Conservation (phyloP, 1,284 basidiomycete genomes). For the Rhodotorula glutinis region DNA sequence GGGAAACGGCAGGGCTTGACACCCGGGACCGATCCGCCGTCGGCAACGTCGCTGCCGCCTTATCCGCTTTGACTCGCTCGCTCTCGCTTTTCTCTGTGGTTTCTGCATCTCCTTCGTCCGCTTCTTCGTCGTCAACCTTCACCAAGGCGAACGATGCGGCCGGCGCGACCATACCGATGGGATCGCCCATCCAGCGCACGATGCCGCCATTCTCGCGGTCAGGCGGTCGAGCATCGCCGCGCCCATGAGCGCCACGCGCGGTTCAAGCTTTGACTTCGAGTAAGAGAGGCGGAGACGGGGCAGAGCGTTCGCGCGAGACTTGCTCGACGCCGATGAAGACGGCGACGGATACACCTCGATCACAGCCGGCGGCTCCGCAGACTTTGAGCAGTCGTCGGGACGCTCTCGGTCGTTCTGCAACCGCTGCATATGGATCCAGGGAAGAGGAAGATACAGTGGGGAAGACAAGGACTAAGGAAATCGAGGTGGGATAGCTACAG, state of each 20-base stretch:
- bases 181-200: neutral
- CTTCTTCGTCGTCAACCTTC: too few species aligned
- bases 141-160: too few species aligned
- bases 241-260: too few species aligned
- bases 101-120: too few species aligned
- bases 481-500: too few species aligned
- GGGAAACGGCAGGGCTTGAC: conserved; percentile 18
- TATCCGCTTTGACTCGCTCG: neutral
- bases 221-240: too few species aligned
- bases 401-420: neutral
- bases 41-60: conserved; percentile 2
- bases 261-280: too few species aligned
- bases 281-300: conserved; percentile 2
- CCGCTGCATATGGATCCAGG: too few species aligned
- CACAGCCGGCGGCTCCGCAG: too few species aligned
- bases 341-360: neutral
- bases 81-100: neutral
- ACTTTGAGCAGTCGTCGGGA: neutral
- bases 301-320: neutral
- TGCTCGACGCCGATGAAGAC: neutral
- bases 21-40: conserved; percentile 10
- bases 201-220: neutral
- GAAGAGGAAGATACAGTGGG: too few species aligned
- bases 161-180: too few species aligned
- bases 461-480: too few species aligned